These are phyloP conservation scores for Fusarium guadeloupense DNA, from an alignment of 2,329 filamentous ascomycete species.

Conservation along the genomic window DNA sequence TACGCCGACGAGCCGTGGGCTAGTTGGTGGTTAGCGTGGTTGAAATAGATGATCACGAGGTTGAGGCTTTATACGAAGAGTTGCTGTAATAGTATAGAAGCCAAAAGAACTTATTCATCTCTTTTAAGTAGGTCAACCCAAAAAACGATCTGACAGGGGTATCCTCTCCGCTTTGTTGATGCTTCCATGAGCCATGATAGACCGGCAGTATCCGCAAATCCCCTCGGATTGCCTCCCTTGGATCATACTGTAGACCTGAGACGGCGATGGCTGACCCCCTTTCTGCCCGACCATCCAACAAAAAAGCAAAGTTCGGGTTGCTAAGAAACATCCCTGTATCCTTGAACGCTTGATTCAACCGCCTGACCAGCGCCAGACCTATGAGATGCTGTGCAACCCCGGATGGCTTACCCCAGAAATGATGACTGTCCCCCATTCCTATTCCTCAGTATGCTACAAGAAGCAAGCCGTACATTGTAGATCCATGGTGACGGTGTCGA, in stretches of 20 bases:
- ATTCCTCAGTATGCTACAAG: conserved; percentile 22
- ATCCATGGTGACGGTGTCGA: background rate
- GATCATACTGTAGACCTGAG: background rate
- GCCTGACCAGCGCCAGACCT: conserved; percentile 39
- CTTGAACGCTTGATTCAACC: conserved; percentile 42
- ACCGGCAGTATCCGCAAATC: background rate
- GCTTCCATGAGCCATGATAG: conserved; percentile 4
- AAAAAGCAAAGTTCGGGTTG: conserved; percentile 8
- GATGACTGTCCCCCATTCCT: conserved; percentile 4
- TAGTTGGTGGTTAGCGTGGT: conserved; percentile 4
- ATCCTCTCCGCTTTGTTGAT: conserved; percentile 2
- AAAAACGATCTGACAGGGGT: conserved; percentile 14
- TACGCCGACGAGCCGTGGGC: conserved; percentile 5
- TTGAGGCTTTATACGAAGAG: background rate
- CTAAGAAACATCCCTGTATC: conserved; percentile 25
- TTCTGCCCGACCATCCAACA: conserved; percentile 34
- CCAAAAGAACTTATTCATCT: background rate
- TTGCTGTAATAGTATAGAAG: background rate
- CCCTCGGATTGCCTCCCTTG: conserved; percentile 31
- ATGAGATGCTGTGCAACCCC: conserved; percentile 32
- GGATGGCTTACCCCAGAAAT: conserved; percentile 40
- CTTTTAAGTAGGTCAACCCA: conserved; percentile 1
- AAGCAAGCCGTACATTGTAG: conserved; percentile 24
- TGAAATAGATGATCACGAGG: background rate
- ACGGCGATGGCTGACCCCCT: conserved; percentile 6